Percentiles rank a stretch among this genome's conserved stretches.
Evolutionary conservation across 2,329 filamentous ascomycete species (phyloP).

Genomic region (Chrysoporthe deuterocubensis): DNA sequence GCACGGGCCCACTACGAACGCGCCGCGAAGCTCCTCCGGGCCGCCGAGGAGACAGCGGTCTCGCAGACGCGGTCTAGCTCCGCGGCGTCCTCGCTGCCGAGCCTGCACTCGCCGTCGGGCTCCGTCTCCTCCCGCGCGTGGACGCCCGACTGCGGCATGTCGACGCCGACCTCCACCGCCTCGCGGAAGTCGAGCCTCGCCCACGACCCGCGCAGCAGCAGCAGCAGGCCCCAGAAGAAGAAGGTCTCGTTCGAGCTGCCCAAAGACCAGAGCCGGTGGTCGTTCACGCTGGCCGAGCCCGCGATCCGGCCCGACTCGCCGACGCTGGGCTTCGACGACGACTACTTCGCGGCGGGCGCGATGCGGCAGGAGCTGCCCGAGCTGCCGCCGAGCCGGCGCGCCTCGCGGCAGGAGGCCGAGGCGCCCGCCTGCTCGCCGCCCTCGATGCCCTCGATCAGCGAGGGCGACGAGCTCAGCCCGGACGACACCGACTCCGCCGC

Average conservation of each 20-base stretch:
- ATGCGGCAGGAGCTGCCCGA: conserved; percentile 35
- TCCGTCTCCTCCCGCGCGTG: conserved; percentile 51
- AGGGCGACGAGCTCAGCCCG: conserved; percentile 27
- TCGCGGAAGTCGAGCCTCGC: conserved; percentile 39
- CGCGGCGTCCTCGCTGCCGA: conserved; percentile 38
- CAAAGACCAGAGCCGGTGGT: conserved; percentile 37
- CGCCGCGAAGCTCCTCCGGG: conserved; percentile 52
- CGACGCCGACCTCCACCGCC: conserved; percentile 52
- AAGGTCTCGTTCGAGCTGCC: conserved; percentile 50
- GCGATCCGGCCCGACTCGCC: conserved; percentile 63
- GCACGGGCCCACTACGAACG: conserved; percentile 56
- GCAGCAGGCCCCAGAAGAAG: conserved; percentile 39
- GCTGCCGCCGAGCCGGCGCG: conserved; percentile 29
- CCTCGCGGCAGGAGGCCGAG: conserved; percentile 19
- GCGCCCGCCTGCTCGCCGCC: conserved; percentile 26
- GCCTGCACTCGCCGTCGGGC: conserved; percentile 50
- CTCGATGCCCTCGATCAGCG: conserved; percentile 28
- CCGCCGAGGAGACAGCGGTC: conserved; percentile 47
- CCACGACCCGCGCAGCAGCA: conserved; percentile 31
- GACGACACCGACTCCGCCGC: conserved; percentile 21
- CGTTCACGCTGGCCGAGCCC: conserved; percentile 47
- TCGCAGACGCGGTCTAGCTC: conserved; percentile 44
- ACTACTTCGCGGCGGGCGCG: conserved; percentile 37
- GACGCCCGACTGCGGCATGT: conserved; percentile 47
- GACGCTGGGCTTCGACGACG: conserved; percentile 60